A percentile compares a stretch with the other conserved stretches of the same genome.
Evolutionary conservation across 2,329 filamentous ascomycete species (phyloP).

Genomic region (Aspergillus thermomutatus): DNA sequence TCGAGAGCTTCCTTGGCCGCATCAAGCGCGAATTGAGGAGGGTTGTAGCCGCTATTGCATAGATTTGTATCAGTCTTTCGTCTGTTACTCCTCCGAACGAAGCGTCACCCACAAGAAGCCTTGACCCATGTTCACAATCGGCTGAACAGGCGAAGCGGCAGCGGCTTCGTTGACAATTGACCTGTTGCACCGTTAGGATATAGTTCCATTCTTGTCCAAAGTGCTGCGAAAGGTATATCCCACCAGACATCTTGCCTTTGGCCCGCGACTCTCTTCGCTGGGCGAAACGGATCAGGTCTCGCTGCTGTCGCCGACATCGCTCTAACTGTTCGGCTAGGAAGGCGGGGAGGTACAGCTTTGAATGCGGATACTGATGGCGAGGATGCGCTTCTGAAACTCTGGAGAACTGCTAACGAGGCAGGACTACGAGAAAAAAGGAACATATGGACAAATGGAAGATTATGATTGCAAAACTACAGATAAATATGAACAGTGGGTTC

Average conservation of each 20-base stretch:
- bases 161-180: constrained; percentile 67
- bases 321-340: constrained; percentile 23
- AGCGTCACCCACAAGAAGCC: constrained; percentile 50
- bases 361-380: constrained; percentile 2
- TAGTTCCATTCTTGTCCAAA: not conserved
- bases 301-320: constrained; percentile 39
- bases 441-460: not conserved
- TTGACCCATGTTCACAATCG: constrained; percentile 68
- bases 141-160: constrained; percentile 60
- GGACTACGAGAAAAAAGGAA: not conserved
- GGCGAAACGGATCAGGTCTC: constrained; percentile 42
- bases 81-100: not conserved
- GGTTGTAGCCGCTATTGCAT: constrained; percentile 71
- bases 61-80: not conserved
- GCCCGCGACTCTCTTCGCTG: constrained; percentile 47
- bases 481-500: not conserved
- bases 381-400: constrained; percentile 1
- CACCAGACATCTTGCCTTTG: constrained; percentile 53
- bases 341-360: constrained; percentile 15
- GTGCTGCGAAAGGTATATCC: not conserved
- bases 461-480: not conserved
- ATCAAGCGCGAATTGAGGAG: constrained; percentile 82
- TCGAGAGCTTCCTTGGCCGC: constrained; percentile 88
- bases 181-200: constrained; percentile 37
- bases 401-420: not conserved